phyloP scores from a whole-genome alignment of 495 filamentous ascomycete genomes.

The Hyaloscypha variabilis region DNA sequence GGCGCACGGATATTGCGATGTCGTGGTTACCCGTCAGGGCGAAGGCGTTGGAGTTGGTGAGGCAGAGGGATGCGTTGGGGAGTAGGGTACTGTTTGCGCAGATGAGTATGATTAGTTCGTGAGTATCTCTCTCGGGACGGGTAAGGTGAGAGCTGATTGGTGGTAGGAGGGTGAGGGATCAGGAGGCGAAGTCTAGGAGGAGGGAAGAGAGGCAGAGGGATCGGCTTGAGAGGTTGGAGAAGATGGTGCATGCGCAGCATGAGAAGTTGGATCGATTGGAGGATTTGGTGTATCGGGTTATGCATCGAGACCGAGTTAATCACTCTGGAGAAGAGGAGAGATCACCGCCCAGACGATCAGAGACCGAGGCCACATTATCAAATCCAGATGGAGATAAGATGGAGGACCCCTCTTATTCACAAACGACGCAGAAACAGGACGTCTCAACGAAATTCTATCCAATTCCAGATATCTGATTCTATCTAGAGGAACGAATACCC shows the following conservation, averaged over 20 bases:
- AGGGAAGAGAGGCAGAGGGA: slow-evolving; percentile 26
- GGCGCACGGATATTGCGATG: slow-evolving; percentile 35
- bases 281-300: slow-evolving; percentile 33
- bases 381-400: not conserved
- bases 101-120: slow-evolving; percentile 42
- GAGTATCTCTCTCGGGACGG: slow-evolving; percentile 27
- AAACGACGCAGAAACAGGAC: not conserved
- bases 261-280: slow-evolving; percentile 35
- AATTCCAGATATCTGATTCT: slow-evolving; percentile 2
- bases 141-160: slow-evolving; percentile 9
- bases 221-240: slow-evolving; percentile 32
- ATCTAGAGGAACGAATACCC: slow-evolving; percentile 54
- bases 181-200: slow-evolving; percentile 28
- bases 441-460: not conserved
- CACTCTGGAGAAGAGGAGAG: not conserved
- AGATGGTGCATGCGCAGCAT: slow-evolving; percentile 32
- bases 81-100: slow-evolving; percentile 39
- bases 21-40: slow-evolving; percentile 38
- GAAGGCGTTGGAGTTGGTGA: slow-evolving; percentile 48
- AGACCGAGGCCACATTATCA: not conserved
- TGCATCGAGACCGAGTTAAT: slow-evolving; percentile 30
- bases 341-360: not conserved
- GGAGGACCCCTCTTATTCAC: not conserved
- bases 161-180: slow-evolving; percentile 33
- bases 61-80: slow-evolving; percentile 45